Evolutionary conservation across 2,329 filamentous ascomycete species (phyloP).

Genomic region (Hypoxylon sp.): DNA sequence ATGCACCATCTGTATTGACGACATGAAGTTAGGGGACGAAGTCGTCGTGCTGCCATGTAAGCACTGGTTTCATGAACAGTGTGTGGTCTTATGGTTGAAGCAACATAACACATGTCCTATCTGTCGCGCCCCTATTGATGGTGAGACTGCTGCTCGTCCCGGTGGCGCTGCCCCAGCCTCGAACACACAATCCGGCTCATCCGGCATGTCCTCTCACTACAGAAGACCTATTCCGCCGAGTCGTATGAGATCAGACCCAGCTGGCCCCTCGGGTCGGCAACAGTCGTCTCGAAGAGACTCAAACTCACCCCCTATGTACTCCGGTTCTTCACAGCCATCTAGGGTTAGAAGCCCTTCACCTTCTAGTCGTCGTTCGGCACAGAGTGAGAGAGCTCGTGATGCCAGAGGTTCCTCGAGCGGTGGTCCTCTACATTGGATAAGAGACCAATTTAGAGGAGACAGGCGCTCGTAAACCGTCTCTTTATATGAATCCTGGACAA

Average conservation of each 20-base stretch:
- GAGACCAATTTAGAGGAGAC: slow-evolving; percentile 58
- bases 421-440: slow-evolving; percentile 62
- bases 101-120: slow-evolving; percentile 95
- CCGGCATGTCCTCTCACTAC: slow-evolving; percentile 41
- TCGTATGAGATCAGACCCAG: slow-evolving; percentile 44
- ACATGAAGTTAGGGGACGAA: slow-evolving; percentile 79
- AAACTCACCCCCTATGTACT: slow-evolving; percentile 49
- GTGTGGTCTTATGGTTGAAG: slow-evolving; percentile 85
- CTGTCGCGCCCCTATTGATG: slow-evolving; percentile 74
- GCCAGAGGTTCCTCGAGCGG: slow-evolving; percentile 56
- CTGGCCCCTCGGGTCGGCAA: slow-evolving; percentile 33
- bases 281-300: slow-evolving; percentile 45
- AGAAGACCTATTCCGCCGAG: slow-evolving; percentile 41
- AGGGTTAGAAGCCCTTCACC: slow-evolving; percentile 52
- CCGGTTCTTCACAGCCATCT: slow-evolving; percentile 40
- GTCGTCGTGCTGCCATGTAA: slow-evolving; percentile 86
- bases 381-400: slow-evolving; percentile 53
- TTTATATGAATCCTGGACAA: neutral
- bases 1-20: slow-evolving; percentile 96
- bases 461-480: slow-evolving; percentile 33
- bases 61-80: slow-evolving; percentile 93
- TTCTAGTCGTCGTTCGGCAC: slow-evolving; percentile 45
- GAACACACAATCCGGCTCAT: slow-evolving; percentile 28
- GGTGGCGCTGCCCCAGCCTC: slow-evolving; percentile 32
- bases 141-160: slow-evolving; percentile 49